Percentiles rank a stretch among this genome's conserved stretches.
These are phyloP conservation scores for Fusarium veterinarium DNA, from an alignment of 2,329 filamentous ascomycete species.

Conservation along the genomic window DNA sequence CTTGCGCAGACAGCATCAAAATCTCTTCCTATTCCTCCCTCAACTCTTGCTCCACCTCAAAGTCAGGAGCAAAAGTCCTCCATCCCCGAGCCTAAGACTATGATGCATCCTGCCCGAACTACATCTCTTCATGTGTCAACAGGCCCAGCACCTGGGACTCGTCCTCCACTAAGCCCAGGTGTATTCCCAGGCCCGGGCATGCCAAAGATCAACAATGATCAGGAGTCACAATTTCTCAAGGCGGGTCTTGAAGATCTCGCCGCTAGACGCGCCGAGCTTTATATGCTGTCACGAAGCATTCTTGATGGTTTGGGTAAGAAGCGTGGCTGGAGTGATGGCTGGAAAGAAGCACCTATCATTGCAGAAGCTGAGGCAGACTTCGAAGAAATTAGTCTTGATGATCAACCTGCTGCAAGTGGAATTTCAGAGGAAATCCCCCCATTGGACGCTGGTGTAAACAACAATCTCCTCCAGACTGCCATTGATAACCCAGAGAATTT, in stretches of 20 bases:
- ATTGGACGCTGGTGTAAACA: slow-evolving; percentile 51
- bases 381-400: slow-evolving; percentile 68
- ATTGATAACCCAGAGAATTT: slow-evolving; percentile 72
- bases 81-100: slow-evolving; percentile 76
- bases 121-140: slow-evolving; percentile 67
- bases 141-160: slow-evolving; percentile 49
- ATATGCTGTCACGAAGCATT: slow-evolving; percentile 81
- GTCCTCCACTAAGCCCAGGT: slow-evolving; percentile 61
- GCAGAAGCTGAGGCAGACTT: slow-evolving; percentile 61
- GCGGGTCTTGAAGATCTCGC: slow-evolving; percentile 83
- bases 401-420: slow-evolving; percentile 45
- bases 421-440: slow-evolving; percentile 17
- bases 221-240: slow-evolving; percentile 64
- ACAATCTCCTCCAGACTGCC: slow-evolving; percentile 69
- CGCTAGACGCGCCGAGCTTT: slow-evolving; percentile 83
- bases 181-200: slow-evolving; percentile 63
- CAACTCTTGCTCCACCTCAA: slow-evolving; percentile 60
- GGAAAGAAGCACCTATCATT: slow-evolving; percentile 69
- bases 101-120: slow-evolving; percentile 74
- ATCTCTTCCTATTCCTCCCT: slow-evolving; percentile 73
- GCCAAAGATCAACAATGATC: slow-evolving; percentile 55
- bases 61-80: slow-evolving; percentile 69
- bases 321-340: slow-evolving; percentile 81
- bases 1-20: slow-evolving; percentile 79
- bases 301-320: slow-evolving; percentile 79